phyloP scores from a whole-genome alignment of 306 rosid species.

The Casuarina glauca region DNA sequence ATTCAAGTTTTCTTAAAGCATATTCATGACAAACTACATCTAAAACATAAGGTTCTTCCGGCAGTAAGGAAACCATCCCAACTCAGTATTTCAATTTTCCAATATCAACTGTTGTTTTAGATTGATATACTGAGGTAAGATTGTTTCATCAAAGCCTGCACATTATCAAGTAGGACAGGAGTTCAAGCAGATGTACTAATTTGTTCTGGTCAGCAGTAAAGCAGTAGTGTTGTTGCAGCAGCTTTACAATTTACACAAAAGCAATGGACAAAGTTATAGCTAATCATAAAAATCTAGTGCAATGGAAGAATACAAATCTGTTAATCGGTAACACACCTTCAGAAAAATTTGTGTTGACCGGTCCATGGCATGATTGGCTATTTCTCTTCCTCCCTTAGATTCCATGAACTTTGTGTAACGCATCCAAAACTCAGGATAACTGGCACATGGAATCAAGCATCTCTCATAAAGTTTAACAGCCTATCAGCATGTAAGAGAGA shows the following conservation, averaged over 20 bases:
- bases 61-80: too few relatives aligned
- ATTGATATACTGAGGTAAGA: not conserved
- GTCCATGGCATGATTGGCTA: constrained; percentile 75
- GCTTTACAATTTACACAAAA: not conserved
- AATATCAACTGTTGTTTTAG: too few relatives aligned
- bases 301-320: not conserved
- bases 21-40: not conserved
- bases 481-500: constrained; percentile 39
- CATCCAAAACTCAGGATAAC: constrained; percentile 94
- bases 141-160: not conserved
- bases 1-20: constrained; percentile 16
- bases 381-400: constrained; percentile 90
- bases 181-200: not conserved
- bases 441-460: constrained; percentile 88
- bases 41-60: not conserved
- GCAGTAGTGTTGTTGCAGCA: not conserved
- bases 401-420: constrained; percentile 88
- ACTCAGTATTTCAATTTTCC: too few relatives aligned
- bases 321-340: constrained; percentile 49
- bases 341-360: constrained; percentile 75
- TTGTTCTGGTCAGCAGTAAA: not conserved
- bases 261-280: not conserved
- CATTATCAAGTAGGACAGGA: not conserved
- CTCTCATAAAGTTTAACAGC: constrained; percentile 88
- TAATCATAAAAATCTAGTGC: not conserved